Conservation (phyloP, 2,329 filamentous ascomycete species). For the Claviceps sp. region DNA sequence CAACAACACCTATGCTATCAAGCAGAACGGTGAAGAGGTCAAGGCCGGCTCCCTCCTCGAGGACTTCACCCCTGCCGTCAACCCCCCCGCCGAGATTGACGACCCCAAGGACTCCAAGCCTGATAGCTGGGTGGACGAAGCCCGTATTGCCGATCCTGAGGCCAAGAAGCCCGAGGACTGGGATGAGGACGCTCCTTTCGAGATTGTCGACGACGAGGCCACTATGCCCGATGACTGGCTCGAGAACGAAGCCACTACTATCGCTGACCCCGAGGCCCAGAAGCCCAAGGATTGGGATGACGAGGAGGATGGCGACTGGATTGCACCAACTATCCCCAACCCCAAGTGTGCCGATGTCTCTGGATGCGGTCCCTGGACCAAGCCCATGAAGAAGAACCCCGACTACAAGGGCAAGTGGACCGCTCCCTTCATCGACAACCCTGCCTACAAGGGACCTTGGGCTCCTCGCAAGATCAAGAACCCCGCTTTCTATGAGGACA, state of each 20-base stretch:
- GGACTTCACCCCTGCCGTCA: constrained; percentile 87
- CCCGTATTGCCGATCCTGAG: constrained; percentile 80
- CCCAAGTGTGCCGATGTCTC: constrained; percentile 88
- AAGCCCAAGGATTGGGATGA: constrained; percentile 99
- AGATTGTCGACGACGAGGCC: constrained; percentile 89
- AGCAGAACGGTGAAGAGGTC: constrained; percentile 77
- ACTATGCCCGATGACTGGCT: constrained; percentile 93
- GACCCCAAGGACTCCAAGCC: constrained; percentile 91
- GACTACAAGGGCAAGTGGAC: constrained; percentile 99
- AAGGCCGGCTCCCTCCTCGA: constrained; percentile 87
- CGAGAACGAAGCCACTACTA: constrained; percentile 66
- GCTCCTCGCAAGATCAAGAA: constrained; percentile 92
- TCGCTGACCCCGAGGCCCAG: constrained; percentile 85
- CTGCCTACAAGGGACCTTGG: constrained; percentile 94
- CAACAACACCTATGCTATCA: constrained; percentile 88
- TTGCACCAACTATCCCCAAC: constrained; percentile 81
- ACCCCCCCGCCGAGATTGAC: constrained; percentile 88
- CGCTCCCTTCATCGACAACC: constrained; percentile 89
- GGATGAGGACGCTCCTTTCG: constrained; percentile 95
- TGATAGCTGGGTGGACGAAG: constrained; percentile 87
- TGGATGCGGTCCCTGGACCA: constrained; percentile 86
- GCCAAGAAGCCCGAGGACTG: constrained; percentile 96
- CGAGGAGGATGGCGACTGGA: constrained; percentile 97
- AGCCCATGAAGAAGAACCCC: constrained; percentile 88
- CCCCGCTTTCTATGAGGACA: constrained; percentile 94